Evolutionary conservation across 2,329 filamentous ascomycete genomes (phyloP), one percentile per base, ranked within the genome.

Genomic region (Diaporthe nobilis): DNA sequence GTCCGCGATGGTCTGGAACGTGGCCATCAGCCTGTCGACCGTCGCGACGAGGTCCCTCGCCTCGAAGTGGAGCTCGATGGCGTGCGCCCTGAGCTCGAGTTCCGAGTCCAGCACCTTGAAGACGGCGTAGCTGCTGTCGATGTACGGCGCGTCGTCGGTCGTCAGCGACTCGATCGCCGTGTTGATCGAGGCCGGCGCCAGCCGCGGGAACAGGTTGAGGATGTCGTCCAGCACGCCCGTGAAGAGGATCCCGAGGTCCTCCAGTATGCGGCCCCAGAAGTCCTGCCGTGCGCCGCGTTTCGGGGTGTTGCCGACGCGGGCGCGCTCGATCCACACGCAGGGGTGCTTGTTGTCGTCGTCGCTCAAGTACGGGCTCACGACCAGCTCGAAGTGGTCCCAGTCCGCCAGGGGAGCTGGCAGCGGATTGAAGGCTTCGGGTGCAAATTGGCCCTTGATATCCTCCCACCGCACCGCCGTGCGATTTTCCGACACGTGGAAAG

Each of bases 341-440:
- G 78, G 73, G 53, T 77, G 72, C 25, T 58, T 76, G 63, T 2
- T 60, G 74, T 77, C 77, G 75, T 65, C 61, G 49, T 68, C 71
- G 22, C 25, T 49, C 71, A 72, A 7, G 37, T 81, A 81, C 0
- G 80, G 80, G 57, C 80, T 81, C 25, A 81, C 76, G 3, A 81
- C 77, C 9, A 81, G 67, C 75, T 81, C 80, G 53, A 80, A 81
- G 53, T 81, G 80, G 67, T 81, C 79, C 7, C 72, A 73, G 1
- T 73, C 58, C 1, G 77, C 76, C 2, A 81, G 75, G 0, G 76
- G 65, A 0, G 78, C 75, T 0, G 79, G 78, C 28, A 80, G 47
- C 0, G 79, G 78, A 0, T 74, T 53, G 78, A 79, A 81, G 3
- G 77, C 58, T 25, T 75, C 78, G 2, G 80, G 78, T 2, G 79